Percentiles rank a stretch among this genome's conserved stretches.
Conservation (phyloP, 2,329 filamentous ascomycete genomes). For the Cephalotrichum gorgonifer region DNA sequence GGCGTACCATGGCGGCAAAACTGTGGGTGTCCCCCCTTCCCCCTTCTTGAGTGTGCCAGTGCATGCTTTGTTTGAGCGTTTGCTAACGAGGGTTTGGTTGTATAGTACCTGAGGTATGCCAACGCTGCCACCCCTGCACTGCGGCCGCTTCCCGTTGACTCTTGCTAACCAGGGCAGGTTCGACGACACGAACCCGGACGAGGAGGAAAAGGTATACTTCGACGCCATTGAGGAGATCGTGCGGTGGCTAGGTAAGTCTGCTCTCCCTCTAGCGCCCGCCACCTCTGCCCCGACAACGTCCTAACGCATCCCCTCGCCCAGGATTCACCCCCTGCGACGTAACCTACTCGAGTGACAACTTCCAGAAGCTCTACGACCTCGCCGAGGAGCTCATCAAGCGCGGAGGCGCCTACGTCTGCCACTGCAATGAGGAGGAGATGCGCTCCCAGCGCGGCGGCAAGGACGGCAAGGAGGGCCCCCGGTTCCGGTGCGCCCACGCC, state of each 20-base stretch:
- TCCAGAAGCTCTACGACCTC: conserved; percentile 75
- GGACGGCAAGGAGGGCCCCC: conserved; percentile 52
- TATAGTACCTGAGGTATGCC: background rate
- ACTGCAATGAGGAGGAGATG: conserved; percentile 73
- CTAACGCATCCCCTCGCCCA: conserved; percentile 9
- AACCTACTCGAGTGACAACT: conserved; percentile 87
- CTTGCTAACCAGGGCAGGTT: conserved; percentile 39
- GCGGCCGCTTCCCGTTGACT: background rate
- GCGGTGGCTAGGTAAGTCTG: conserved; percentile 56
- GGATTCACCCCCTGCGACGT: conserved; percentile 66
- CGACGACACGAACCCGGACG: conserved; percentile 92
- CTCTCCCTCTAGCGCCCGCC: background rate
- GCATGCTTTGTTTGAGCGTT: background rate
- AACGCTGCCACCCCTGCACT: background rate
- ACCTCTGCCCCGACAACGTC: background rate
- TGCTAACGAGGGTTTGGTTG: background rate
- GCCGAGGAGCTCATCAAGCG: conserved; percentile 73
- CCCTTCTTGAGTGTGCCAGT: background rate
- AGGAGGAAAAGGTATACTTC: conserved; percentile 85
- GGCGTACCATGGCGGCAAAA: conserved; percentile 64
- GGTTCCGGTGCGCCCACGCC: conserved; percentile 75
- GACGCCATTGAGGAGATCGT: conserved; percentile 82
- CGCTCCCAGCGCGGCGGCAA: conserved; percentile 79
- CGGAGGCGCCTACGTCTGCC: conserved; percentile 73
- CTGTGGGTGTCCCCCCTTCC: conserved; percentile 15